phyloP scores from a whole-genome alignment of 106 monocot species.

The Dendrobium chrysotoxum region DNA sequence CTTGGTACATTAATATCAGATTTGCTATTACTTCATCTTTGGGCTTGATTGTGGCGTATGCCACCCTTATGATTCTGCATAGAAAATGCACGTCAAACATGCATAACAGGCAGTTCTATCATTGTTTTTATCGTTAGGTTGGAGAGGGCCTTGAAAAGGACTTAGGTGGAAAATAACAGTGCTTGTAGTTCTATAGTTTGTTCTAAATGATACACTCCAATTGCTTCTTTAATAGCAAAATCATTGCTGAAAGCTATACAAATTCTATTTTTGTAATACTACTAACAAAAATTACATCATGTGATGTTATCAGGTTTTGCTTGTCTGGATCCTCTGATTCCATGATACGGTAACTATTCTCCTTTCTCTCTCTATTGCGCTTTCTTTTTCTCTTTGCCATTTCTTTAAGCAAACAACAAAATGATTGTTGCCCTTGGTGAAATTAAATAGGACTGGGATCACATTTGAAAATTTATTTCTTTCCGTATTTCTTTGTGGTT shows the following conservation, averaged over 20 bases:
- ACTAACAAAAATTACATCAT: background rate
- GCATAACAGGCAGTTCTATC: background rate
- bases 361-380: background rate
- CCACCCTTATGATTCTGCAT: background rate
- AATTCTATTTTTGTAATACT: background rate
- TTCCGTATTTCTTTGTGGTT: background rate
- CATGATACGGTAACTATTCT: conserved; percentile 75
- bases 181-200: background rate
- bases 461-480: background rate
- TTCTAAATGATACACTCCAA: background rate
- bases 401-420: conserved; percentile 2
- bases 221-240: background rate
- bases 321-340: conserved; percentile 98
- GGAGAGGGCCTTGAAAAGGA: background rate
- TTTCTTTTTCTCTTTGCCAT: background rate
- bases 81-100: background rate
- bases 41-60: background rate
- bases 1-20: background rate
- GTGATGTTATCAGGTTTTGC: conserved; percentile 57
- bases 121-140: background rate
- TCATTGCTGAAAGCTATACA: background rate
- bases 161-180: background rate
- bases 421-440: background rate
- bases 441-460: background rate
- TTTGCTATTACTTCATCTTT: background rate